phyloP scores from a whole-genome alignment of 139 green algal species.

The Chlamydomonas schloesseri region DNA sequence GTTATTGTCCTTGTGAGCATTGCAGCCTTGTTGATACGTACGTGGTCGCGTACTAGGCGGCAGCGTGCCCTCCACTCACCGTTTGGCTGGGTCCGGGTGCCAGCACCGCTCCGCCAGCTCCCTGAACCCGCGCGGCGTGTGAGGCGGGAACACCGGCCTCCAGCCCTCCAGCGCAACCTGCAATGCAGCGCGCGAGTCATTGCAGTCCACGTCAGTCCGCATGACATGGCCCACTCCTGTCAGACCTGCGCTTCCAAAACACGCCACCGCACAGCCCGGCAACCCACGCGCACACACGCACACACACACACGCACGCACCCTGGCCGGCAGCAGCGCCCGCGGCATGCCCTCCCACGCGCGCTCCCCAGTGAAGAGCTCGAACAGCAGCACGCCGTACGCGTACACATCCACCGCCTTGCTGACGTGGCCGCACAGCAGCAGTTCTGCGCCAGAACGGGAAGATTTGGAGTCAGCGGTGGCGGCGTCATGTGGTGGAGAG shows the following conservation, averaged over 20 bases:
- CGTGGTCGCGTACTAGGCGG: no score
- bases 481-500: no score
- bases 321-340: slow-evolving; percentile 16
- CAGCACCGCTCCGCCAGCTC: slow-evolving; percentile 24
- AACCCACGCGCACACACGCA: background rate
- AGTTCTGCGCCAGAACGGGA: no score
- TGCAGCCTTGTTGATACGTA: no score
- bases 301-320: background rate
- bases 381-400: slow-evolving; percentile 27
- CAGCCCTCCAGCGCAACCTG: slow-evolving; percentile 35
- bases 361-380: slow-evolving; percentile 32
- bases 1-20: no score
- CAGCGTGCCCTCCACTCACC: no score
- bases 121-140: background rate
- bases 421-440: slow-evolving; percentile 29
- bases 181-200: background rate
- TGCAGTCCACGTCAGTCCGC: no score
- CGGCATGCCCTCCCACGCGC: slow-evolving; percentile 31
- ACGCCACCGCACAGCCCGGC: background rate
- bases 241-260: no score
- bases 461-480: no score
- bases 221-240: no score
- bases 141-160: slow-evolving; percentile 22
- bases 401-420: slow-evolving; percentile 28
- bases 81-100: background rate